phyloP scores from a whole-genome alignment of 441 rosid genomes.

The Macaranga tanarius region DNA sequence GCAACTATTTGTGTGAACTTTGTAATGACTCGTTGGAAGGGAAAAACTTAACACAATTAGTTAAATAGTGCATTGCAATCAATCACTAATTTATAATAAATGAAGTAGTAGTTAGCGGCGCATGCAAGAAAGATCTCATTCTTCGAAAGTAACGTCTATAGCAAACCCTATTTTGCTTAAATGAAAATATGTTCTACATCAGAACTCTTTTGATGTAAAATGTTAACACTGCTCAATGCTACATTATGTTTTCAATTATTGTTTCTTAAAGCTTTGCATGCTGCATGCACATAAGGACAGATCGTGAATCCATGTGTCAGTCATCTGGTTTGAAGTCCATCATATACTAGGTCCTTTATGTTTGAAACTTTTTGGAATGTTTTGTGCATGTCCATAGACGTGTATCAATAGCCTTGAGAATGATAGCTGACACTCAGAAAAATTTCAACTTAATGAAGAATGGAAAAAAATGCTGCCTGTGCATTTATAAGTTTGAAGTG shows the following conservation, averaged over 20 bases:
- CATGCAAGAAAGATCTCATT: not conserved
- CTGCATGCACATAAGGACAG: not conserved
- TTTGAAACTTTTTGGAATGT: not conserved
- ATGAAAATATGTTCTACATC: not conserved
- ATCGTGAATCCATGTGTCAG: not conserved
- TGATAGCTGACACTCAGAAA: not conserved
- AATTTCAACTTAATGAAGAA: not conserved
- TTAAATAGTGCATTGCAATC: not conserved
- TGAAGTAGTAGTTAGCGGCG: not conserved
- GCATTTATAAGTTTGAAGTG: not conserved
- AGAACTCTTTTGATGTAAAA: not conserved
- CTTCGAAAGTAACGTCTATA: not conserved
- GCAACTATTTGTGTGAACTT: not conserved
- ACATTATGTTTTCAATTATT: not conserved
- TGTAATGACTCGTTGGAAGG: not conserved
- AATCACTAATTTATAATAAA: not conserved
- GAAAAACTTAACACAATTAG: not conserved
- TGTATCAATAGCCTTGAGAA: not conserved
- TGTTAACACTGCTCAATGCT: not conserved
- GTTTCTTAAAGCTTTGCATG: not conserved
- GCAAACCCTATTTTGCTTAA: not conserved
- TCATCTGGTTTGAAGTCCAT: not conserved
- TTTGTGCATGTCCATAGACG: not conserved
- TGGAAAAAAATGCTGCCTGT: not conserved
- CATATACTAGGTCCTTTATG: not conserved